Percentiles rank a stretch among this genome's conserved stretches.
Evolutionary conservation across 202 grass and related monocot genomes (phyloP).

Genomic region (Dendrocalamus latiflorus): DNA sequence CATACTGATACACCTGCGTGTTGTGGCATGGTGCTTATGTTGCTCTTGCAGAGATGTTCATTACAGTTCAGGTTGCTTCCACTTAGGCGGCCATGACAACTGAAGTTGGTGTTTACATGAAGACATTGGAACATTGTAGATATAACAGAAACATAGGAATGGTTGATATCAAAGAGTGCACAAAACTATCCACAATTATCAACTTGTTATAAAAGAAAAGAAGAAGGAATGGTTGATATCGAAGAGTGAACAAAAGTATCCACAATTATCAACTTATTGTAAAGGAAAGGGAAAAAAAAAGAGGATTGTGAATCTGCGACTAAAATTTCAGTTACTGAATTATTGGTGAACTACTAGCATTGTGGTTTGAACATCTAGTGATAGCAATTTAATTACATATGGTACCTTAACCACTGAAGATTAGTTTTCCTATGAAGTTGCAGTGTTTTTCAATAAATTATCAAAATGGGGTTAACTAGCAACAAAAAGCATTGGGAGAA

Average conservation of each 20-base stretch:
- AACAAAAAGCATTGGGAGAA: neutral
- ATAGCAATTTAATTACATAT: neutral
- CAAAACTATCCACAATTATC: neutral
- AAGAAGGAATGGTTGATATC: neutral
- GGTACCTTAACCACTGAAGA: neutral
- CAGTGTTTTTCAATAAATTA: neutral
- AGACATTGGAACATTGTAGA: neutral
- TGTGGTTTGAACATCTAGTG: neutral
- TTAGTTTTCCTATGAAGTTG: neutral
- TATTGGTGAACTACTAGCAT: neutral
- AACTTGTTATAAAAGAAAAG: neutral
- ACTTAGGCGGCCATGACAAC: neutral
- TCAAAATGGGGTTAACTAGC: neutral
- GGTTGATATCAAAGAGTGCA: neutral
- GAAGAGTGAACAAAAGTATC: neutral
- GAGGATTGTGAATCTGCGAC: neutral
- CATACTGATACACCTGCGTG: no score
- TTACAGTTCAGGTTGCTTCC: neutral
- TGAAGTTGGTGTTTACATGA: neutral
- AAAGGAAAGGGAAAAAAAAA: neutral
- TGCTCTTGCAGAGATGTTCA: neutral
- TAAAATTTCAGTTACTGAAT: neutral
- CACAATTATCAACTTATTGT: neutral
- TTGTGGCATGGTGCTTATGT: neutral
- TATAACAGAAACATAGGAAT: neutral